These are phyloP conservation scores for Groenewaldozyma salmanticensis DNA, from an alignment of 805 yeast genomes.

Conservation along the genomic window DNA sequence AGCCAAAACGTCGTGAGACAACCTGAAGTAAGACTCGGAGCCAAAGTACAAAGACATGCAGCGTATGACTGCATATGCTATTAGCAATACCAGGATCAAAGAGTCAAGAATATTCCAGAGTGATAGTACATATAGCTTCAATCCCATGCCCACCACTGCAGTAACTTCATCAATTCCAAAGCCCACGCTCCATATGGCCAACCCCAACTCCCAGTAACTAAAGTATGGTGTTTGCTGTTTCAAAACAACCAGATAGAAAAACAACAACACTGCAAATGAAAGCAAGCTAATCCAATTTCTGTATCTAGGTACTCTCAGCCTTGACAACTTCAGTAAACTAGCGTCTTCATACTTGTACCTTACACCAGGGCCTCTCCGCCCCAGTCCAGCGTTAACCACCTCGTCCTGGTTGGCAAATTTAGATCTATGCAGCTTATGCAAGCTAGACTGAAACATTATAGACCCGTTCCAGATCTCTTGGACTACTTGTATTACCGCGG, in stretches of 20 bases:
- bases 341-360: slow-evolving; percentile 28
- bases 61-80: slow-evolving; percentile 22
- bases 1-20: slow-evolving; percentile 26
- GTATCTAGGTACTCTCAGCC: slow-evolving; percentile 31
- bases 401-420: slow-evolving; percentile 22
- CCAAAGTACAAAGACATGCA: slow-evolving; percentile 9
- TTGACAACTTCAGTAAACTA: slow-evolving; percentile 28
- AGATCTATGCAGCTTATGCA: slow-evolving; percentile 27
- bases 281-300: slow-evolving; percentile 25
- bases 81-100: slow-evolving; percentile 32
- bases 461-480: slow-evolving; percentile 46
- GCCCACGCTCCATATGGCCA: slow-evolving; percentile 38
- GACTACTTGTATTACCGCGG: slow-evolving; percentile 37
- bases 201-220: slow-evolving; percentile 28
- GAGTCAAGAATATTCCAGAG: slow-evolving; percentile 47
- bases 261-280: slow-evolving; percentile 25
- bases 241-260: slow-evolving; percentile 23
- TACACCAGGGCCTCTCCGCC: slow-evolving; percentile 27
- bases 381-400: slow-evolving; percentile 18
- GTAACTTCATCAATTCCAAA: slow-evolving; percentile 39
- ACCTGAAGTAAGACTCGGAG: background rate
- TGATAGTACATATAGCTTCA: slow-evolving; percentile 36
- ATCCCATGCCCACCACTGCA: slow-evolving; percentile 37
- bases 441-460: slow-evolving; percentile 31
- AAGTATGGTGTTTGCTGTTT: slow-evolving; percentile 11